Conservation (phyloP, 495 filamentous ascomycete species). For the Penicillium cosmopolitanum region DNA sequence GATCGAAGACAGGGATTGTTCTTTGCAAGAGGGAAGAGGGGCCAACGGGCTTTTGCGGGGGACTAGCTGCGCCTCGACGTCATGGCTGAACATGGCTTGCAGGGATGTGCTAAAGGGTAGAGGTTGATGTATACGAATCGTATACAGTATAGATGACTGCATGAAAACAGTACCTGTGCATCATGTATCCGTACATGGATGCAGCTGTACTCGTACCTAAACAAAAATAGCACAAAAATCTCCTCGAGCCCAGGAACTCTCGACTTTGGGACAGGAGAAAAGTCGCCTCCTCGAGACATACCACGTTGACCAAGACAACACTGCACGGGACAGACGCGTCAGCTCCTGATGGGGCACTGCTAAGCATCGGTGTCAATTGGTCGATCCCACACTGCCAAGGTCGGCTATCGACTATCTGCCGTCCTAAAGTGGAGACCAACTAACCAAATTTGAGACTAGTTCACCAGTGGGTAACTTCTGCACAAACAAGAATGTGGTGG, state of each 20-base stretch:
- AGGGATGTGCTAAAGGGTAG: background rate
- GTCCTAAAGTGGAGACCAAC: slow-evolving; percentile 29
- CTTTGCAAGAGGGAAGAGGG: slow-evolving; percentile 9
- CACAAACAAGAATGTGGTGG: slow-evolving; percentile 29
- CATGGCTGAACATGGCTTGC: slow-evolving; percentile 12
- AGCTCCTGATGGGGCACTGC: slow-evolving; percentile 32
- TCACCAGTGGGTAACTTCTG: slow-evolving; percentile 14
- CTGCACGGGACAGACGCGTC: slow-evolving; percentile 44
- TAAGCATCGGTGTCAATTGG: slow-evolving; percentile 33
- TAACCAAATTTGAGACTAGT: slow-evolving; percentile 16
- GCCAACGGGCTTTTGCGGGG: slow-evolving; percentile 39
- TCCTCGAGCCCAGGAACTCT: background rate
- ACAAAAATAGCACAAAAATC: slow-evolving; percentile 1
- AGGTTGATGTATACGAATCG: background rate
- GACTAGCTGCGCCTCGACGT: slow-evolving; percentile 13
- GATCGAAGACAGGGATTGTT: slow-evolving; percentile 44
- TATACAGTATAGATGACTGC: background rate
- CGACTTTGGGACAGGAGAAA: slow-evolving; percentile 6
- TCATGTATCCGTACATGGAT: background rate
- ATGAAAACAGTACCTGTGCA: background rate
- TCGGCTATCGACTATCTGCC: slow-evolving; percentile 56
- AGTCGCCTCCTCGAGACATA: slow-evolving; percentile 13
- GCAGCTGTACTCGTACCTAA: background rate
- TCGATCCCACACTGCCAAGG: slow-evolving; percentile 41
- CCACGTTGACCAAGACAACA: slow-evolving; percentile 24